Base-by-base conservation (phyloP, 257 asterid genomes). In the Anisodus acutangulus region DNA sequence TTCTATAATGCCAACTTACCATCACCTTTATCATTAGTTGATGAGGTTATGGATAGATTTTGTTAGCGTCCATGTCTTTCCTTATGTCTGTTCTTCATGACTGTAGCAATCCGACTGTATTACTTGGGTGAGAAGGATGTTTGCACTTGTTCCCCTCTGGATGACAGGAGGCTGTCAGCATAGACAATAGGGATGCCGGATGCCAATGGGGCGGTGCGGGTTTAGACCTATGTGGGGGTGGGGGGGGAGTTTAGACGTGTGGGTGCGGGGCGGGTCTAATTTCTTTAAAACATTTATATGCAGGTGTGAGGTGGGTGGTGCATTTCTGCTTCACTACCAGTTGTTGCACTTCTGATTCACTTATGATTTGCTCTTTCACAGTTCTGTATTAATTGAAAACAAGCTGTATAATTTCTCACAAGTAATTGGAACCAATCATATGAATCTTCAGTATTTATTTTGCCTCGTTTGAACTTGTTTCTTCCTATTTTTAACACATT, bases 11-110 rank as follows among this genome's bases (percentile, higher is more conserved):
- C 19, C 80, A 19, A 74, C 60, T 11, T 47, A 19, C 39, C 43
- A 19, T 72, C 35, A 11, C 80, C 80, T 19, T 74, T 49, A 74
- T 74, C 60, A 19, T 47, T 74, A 47, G 80, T 74, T 10, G 6
- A 74, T 60, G n/a, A 72, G 3, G 43, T 49, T 9, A 76, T 47
- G 41, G 58, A 74, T 74, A 12, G 79, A 74, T 74, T 11, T 76
- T 43, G 81, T 74, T 49, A 49, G 81, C 62, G 22, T 35, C 80
- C 13, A 72, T 47, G 41, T 47, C n/a, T 47, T 41, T 72, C 45
- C 6, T 22, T 49, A 7, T 74, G 81, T 74, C 19, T 74, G 43
- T 49, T 74, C 60, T 47, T 74, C 62, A 47, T 72, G 80, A 47
- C 41, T 72, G 4, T 47, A 72, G 57, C n/a, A 47, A 47, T 72